Evolutionary conservation across 208 protist genomes (phyloP), one percentile per base, ranked within the genome.

Genomic region (Zelonia costaricensis): DNA sequence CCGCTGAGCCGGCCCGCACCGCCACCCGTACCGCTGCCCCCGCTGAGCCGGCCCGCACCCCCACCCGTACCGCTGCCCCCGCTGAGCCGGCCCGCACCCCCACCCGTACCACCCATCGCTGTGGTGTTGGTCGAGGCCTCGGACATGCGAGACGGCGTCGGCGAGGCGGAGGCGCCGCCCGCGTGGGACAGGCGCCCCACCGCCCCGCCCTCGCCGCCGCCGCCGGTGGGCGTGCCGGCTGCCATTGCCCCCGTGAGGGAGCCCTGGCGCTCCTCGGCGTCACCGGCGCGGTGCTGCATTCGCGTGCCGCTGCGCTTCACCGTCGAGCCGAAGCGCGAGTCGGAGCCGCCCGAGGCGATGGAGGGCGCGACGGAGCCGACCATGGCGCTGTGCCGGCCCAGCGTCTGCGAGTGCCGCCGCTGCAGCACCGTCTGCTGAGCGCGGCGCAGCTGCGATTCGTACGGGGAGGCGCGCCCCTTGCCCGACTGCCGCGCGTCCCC

Each of bases 391-490:
- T 47, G 49, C 12, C 57, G 46, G 6, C 57, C 36, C 8, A 57
- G 65, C 51, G 65, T 65, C 10, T 61, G 42, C n/a, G 57, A 9
- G 51, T 65, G 36, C 15, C 65, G 56, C n/a, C 43, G 57, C 48
- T 56, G 47, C 15, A 72, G 57, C 40, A 72, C 48, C 42, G 57
- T 65, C 43, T 45, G 31, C 43, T 72, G 65, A 5, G 65, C 65
- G 16, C 43, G 65, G 22, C 56, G 65, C 35, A 72, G 36, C 49
- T 72, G 49, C n/a, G 65, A 45, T n/a, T 72, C 65, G 16, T 65
- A 60, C 6, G 23, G 44, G 27, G 54, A 61, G 23, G 27, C 13
- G 46, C 60, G 27, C 7, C n/a, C 59, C 13, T 35, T 68, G 39
- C 53, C 55, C 15, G 31, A 18, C n/a, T 42, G 36, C 12, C 52